Percentiles rank a stretch among this genome's conserved stretches.
These are phyloP conservation scores for Magnaporthiopsis poae DNA, from an alignment of 2,329 filamentous ascomycete genomes.

Conservation along the genomic window DNA sequence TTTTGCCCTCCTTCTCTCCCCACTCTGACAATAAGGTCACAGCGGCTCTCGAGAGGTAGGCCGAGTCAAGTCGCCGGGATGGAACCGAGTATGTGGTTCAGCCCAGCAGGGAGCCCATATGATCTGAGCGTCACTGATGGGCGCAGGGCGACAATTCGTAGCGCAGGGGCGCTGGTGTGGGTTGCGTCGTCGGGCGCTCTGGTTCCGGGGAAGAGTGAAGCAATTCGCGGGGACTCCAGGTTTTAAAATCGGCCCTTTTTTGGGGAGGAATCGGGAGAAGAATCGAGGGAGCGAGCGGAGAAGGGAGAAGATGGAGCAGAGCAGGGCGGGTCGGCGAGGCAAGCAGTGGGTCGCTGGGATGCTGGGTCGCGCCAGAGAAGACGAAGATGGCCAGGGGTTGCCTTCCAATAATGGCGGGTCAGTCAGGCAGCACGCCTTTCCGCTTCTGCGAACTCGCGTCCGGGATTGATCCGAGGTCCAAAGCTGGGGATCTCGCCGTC, in stretches of 20 bases:
- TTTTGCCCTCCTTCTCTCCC: not conserved
- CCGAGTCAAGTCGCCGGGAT: not conserved
- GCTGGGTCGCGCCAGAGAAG: not conserved
- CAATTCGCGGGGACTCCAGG: slow-evolving; percentile 20
- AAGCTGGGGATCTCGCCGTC: not conserved
- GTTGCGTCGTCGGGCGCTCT: not conserved
- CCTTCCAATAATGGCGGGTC: not conserved
- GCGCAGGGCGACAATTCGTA: not conserved
- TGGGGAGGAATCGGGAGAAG: slow-evolving; percentile 3
- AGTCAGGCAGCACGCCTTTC: not conserved
- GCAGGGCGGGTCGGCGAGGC: not conserved
- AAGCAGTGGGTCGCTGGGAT: not conserved
- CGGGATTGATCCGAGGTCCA: not conserved
- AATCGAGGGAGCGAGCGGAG: not conserved
- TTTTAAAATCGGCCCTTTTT: slow-evolving; percentile 20
- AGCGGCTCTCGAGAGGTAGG: not conserved
- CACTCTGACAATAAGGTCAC: not conserved
- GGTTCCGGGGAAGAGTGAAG: slow-evolving; percentile 4
- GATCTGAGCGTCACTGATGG: not conserved
- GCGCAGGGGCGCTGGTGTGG: not conserved
- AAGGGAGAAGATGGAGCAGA: not conserved
- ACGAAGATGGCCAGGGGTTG: not conserved
- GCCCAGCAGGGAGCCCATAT: not conserved
- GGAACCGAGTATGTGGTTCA: not conserved
- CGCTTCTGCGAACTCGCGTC: not conserved